Evolutionary conservation across 2,329 filamentous ascomycete genomes (phyloP).

Genomic region (Juglanconis sp.): DNA sequence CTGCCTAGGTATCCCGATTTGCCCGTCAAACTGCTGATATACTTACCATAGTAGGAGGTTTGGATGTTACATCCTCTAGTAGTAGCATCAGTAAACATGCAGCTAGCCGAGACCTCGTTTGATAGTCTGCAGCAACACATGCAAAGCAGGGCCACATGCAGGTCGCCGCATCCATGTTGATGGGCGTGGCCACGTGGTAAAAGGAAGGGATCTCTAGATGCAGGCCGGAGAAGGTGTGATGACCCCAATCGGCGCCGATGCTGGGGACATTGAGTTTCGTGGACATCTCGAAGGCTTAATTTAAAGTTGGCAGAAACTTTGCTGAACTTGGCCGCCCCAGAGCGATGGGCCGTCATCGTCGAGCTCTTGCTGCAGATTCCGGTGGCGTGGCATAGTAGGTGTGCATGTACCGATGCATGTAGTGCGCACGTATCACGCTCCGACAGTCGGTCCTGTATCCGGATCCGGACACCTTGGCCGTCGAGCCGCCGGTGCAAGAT

Average conservation of each 20-base stretch:
- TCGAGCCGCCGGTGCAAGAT: neutral
- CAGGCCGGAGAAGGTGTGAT: neutral
- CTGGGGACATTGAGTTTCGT: neutral
- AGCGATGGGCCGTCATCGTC: too few relatives aligned
- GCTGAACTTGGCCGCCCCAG: neutral
- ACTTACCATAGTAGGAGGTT: neutral
- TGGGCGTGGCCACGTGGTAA: constrained; percentile 1
- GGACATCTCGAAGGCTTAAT: too few relatives aligned
- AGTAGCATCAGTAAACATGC: neutral
- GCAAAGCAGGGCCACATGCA: constrained; percentile 1
- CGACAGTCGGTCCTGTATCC: neutral
- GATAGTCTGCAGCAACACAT: neutral
- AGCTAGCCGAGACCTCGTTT: neutral
- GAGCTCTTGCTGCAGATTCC: too few relatives aligned
- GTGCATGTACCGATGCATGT: too few relatives aligned
- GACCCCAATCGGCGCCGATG: neutral
- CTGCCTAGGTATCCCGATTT: neutral
- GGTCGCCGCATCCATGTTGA: neutral
- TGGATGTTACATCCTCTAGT: neutral
- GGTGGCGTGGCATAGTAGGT: too few relatives aligned
- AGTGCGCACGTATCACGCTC: neutral
- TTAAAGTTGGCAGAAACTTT: neutral
- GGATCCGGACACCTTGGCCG: neutral
- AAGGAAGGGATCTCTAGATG: neutral
- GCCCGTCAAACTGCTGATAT: too few relatives aligned